Evolutionary conservation across 2,329 filamentous ascomycete genomes (phyloP).

Genomic region (Aphanocladium album): DNA sequence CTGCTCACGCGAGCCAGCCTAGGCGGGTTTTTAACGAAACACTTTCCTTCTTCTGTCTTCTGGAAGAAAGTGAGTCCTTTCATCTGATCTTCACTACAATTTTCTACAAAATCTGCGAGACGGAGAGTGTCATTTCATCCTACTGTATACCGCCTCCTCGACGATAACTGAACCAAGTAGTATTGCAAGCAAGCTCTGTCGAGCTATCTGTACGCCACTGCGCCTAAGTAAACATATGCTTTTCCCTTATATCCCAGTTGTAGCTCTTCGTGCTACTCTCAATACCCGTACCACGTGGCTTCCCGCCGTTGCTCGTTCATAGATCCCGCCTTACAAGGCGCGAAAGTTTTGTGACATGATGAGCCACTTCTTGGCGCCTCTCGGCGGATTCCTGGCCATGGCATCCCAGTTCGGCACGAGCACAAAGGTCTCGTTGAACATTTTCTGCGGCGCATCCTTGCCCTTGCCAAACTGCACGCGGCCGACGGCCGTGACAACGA

Average conservation of each 20-base stretch:
- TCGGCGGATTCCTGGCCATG: constrained; percentile 46
- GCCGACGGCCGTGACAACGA: constrained; percentile 70
- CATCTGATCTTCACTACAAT: too few relatives aligned
- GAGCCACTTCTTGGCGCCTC: constrained; percentile 55
- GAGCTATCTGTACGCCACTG: constrained; percentile 1
- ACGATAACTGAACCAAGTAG: not conserved
- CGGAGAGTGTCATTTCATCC: too few relatives aligned
- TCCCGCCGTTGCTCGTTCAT: not conserved
- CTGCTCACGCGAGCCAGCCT: not conserved
- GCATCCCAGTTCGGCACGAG: constrained; percentile 71
- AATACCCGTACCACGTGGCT: not conserved
- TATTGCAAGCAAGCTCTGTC: not conserved
- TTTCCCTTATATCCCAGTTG: too few relatives aligned
- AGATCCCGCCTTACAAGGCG: constrained; percentile 33
- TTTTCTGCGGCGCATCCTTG: constrained; percentile 57
- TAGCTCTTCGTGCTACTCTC: not conserved
- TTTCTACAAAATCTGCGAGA: too few relatives aligned
- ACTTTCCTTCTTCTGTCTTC: too few relatives aligned
- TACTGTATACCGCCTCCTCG: not conserved
- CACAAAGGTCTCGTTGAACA: constrained; percentile 74
- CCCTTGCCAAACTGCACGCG: constrained; percentile 63
- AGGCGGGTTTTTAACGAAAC: too few relatives aligned
- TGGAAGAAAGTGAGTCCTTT: too few relatives aligned
- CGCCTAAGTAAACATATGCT: not conserved
- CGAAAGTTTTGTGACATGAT: constrained; percentile 71